Percentiles rank a stretch among this genome's conserved stretches.
Evolutionary conservation across 2,329 filamentous ascomycete genomes (phyloP).

Genomic region (Tolypocladium cylindrosporum): DNA sequence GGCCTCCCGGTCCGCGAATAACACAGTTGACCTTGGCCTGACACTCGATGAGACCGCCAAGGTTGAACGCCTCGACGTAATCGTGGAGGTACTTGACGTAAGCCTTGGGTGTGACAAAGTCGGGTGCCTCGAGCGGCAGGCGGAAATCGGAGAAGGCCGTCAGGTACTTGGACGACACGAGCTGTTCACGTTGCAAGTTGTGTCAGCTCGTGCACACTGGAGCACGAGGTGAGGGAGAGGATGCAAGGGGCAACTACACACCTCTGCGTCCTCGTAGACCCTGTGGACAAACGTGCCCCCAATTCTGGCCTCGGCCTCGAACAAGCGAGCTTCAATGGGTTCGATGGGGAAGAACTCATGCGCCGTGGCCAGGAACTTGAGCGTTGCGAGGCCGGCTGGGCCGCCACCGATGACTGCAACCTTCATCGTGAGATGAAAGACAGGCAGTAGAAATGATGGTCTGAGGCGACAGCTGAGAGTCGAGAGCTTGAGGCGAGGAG

Average conservation of each 20-base stretch:
- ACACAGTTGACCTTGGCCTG: slow-evolving; percentile 19
- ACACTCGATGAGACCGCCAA: slow-evolving; percentile 26
- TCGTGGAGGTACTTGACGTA: slow-evolving; percentile 33
- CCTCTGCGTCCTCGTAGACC: slow-evolving; percentile 37
- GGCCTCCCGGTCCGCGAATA: slow-evolving; percentile 4
- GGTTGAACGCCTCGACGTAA: slow-evolving; percentile 27
- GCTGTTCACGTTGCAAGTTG: slow-evolving; percentile 11
- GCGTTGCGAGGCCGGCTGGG: slow-evolving; percentile 29
- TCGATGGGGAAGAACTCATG: slow-evolving; percentile 25
- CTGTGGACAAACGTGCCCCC: slow-evolving; percentile 38
- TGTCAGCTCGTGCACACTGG: not conserved
- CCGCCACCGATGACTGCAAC: slow-evolving; percentile 34
- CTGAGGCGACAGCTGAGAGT: not conserved
- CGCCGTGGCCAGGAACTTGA: slow-evolving; percentile 28
- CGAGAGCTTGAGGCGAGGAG: not conserved
- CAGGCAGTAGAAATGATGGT: not conserved
- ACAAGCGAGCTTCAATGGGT: slow-evolving; percentile 31
- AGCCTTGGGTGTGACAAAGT: slow-evolving; percentile 29
- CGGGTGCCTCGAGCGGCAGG: slow-evolving; percentile 27
- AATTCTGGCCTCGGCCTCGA: slow-evolving; percentile 31
- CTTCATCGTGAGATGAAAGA: slow-evolving; percentile 13
- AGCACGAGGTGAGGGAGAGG: not conserved
- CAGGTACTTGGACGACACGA: slow-evolving; percentile 39
- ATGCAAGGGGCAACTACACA: slow-evolving; percentile 4
- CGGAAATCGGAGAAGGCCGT: slow-evolving; percentile 41